A percentile compares a stretch with the other conserved stretches of the same genome.
Conservation (phyloP, 164 flowering plant genomes). For the Vitis rotundifolia region DNA sequence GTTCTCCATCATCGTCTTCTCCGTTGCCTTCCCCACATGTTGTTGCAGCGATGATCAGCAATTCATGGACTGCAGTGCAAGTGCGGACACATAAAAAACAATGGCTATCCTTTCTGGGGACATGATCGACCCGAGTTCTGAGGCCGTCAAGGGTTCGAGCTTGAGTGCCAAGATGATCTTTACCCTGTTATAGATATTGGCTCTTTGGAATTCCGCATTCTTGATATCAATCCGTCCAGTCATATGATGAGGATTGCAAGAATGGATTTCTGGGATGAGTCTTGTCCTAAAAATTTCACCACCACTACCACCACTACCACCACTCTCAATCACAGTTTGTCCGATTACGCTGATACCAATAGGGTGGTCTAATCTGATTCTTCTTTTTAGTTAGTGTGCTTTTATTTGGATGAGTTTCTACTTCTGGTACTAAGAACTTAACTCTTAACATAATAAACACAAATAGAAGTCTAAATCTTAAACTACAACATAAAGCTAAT, state of each 20-base stretch:
- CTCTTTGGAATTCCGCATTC: background rate
- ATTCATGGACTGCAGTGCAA: conserved; percentile 5
- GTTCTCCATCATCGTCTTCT: conserved; percentile 1
- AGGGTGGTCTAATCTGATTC: no score
- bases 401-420: no score
- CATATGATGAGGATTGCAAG: conserved; percentile 5
- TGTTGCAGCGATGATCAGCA: background rate
- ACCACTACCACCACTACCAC: background rate
- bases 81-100: conserved; percentile 7
- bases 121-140: conserved; percentile 16
- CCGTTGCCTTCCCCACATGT: background rate
- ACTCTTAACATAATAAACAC: no score
- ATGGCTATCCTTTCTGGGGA: conserved; percentile 31
- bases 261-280: background rate
- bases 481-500: no score
- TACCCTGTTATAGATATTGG: conserved; percentile 6
- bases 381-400: no score
- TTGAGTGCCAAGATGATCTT: conserved; percentile 7
- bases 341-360: background rate
- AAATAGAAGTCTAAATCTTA: no score
- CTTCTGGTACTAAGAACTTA: no score
- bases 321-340: background rate
- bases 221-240: background rate
- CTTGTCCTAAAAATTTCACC: background rate
- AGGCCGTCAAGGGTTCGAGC: conserved; percentile 10